Evolutionary conservation across 148 eudicot genomes (phyloP), one percentile per base, ranked within the genome.

Genomic region (Vaccinium myrtillus): DNA sequence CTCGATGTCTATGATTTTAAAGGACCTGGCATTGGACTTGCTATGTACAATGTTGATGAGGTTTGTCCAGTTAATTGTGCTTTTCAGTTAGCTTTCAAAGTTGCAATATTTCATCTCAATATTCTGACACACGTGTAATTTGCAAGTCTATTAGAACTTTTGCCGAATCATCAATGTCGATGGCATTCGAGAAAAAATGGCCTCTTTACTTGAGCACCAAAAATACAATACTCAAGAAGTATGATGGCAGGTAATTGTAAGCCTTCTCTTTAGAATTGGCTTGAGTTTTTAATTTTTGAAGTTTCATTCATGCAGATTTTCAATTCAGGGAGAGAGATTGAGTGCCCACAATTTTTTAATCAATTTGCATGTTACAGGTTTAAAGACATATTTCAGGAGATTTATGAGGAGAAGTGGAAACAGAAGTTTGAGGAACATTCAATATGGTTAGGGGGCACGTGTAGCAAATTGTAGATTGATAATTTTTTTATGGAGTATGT

Each of bases 31-130:
- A 83, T 93, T 87, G 96, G 93, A 32, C 93, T 93, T 81, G 94
- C 96, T n/a, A 93, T 93, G 96, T 93, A 93, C 81, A 93, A 93
- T 84, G 92, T 93, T 75, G 96, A 93, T 49, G 88, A 92, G 94
- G 96, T 93, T 81, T 48, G 81, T 80, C 82, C 56, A 8, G 61
- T 75, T 36, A 30, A 15, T n/a, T 43, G 55, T 70, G 9, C 78
- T 74, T 80, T n/a, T 27, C 51, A n/a, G 43, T 83, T 18, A 53
- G 18, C 54, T 55, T 77, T 49, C 27, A 39, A 7, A 43, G 53
- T 63, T 63, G 67, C 79, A 23, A 0, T 81, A 58, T 70, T 67
- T 58, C 76, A 76, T 79, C 30, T 87, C 53, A 23, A 49, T 74
- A 53, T 56, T 76, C 32, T 69, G 82, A 83, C 69, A 75, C 74